A percentile compares a stretch with the other conserved stretches of the same genome.
These are phyloP conservation scores for Candida arabinofermentans DNA, from an alignment of 805 yeast species.

Conservation along the genomic window DNA sequence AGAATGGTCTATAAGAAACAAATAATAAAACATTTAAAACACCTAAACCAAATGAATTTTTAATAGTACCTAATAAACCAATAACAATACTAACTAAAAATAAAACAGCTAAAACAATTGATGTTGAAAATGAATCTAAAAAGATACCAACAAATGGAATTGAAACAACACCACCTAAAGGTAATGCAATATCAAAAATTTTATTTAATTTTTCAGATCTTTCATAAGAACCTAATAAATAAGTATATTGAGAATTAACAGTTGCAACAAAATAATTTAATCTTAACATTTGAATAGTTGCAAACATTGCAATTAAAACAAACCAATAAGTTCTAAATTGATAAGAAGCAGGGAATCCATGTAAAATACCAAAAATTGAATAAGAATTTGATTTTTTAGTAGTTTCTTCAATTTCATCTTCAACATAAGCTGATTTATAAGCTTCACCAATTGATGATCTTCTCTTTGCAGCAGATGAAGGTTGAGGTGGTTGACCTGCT, in stretches of 20 bases:
- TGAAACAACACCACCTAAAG: conserved; percentile 52
- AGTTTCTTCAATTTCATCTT: conserved; percentile 40
- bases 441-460: conserved; percentile 57
- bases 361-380: conserved; percentile 51
- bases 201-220: conserved; percentile 40
- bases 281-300: conserved; percentile 55
- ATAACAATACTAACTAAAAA: conserved; percentile 39
- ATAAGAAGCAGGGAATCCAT: conserved; percentile 45
- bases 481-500: conserved; percentile 7
- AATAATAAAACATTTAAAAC: conserved; percentile 42
- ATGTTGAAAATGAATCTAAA: conserved; percentile 46
- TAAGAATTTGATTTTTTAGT: conserved; percentile 30
- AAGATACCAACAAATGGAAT: conserved; percentile 52
- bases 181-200: conserved; percentile 50
- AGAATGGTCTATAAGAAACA: conserved; percentile 53
- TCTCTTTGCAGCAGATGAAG: conserved; percentile 25
- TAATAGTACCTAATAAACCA: conserved; percentile 46
- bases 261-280: conserved; percentile 58
- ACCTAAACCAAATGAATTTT: conserved; percentile 37
- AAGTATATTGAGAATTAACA: conserved; percentile 50
- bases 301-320: conserved; percentile 42
- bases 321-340: conserved; percentile 55
- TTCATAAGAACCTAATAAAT: conserved; percentile 36
- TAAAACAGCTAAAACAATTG: conserved; percentile 38
- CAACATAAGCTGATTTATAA: conserved; percentile 47